phyloP scores from a whole-genome alignment of 2,329 filamentous ascomycete genomes.

The Thelonectria olida region DNA sequence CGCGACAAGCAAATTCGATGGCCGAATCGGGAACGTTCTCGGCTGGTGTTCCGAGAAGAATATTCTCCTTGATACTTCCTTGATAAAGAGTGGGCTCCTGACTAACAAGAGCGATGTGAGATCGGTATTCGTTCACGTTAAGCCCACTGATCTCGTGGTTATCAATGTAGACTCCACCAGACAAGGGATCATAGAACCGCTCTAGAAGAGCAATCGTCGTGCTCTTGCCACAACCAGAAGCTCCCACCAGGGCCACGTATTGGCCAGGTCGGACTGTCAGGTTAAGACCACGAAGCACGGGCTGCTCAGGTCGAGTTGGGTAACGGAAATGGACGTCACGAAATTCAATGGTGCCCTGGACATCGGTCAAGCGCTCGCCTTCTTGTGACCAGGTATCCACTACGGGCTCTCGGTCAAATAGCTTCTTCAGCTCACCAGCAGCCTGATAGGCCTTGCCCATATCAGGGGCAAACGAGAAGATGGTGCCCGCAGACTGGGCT shows the following conservation, averaged over 20 bases:
- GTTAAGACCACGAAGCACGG: slow-evolving; percentile 88
- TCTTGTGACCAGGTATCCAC: slow-evolving; percentile 85
- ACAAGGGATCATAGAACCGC: slow-evolving; percentile 91
- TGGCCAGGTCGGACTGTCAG: slow-evolving; percentile 78
- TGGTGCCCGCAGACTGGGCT: slow-evolving; percentile 87
- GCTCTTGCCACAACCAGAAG: slow-evolving; percentile 92
- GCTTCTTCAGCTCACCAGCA: slow-evolving; percentile 78
- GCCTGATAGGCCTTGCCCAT: slow-evolving; percentile 94
- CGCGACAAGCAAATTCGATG: slow-evolving; percentile 81
- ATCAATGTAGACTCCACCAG: slow-evolving; percentile 83
- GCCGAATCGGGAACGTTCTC: slow-evolving; percentile 76
- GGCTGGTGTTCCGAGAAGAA: slow-evolving; percentile 77
- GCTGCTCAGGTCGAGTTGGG: slow-evolving; percentile 88
- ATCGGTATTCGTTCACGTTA: slow-evolving; percentile 88
- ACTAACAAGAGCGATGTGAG: slow-evolving; percentile 84
- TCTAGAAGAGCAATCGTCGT: slow-evolving; percentile 93
- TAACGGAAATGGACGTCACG: slow-evolving; percentile 94
- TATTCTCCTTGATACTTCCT: slow-evolving; percentile 90
- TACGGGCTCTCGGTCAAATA: slow-evolving; percentile 83
- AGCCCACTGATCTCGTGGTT: slow-evolving; percentile 82
- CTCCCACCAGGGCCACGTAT: slow-evolving; percentile 91
- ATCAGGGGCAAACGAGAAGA: slow-evolving; percentile 90
- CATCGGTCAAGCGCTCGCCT: slow-evolving; percentile 68
- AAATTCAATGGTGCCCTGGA: slow-evolving; percentile 88
- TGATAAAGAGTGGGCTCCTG: slow-evolving; percentile 97